Base-by-base conservation (phyloP, 192 early-diverging fungal genomes). In the Linderina pennispora region DNA sequence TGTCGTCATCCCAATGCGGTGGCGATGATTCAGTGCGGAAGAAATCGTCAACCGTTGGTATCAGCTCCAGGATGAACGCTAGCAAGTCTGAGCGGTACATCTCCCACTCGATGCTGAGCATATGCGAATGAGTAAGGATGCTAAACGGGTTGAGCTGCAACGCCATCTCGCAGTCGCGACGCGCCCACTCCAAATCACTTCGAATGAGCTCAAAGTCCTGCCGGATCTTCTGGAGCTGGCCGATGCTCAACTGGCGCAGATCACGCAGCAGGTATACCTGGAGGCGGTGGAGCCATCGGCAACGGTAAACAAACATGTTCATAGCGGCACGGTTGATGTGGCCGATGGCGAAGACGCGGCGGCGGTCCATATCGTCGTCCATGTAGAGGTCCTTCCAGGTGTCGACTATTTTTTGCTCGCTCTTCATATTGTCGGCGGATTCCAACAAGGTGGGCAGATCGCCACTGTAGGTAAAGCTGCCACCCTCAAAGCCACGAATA, bases 81-180 rank as follows among this genome's bases (percentile, higher is more conserved):
- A 62, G 46, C 7, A 42, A 23, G 17, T 58, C 51, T n/a, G 62
- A 37, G 2, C 66, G 66, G 18, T 51, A 39, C 16, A 25, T 40
- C 31, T 70, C 66, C 60, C 60, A 54, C 0, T 46, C 36, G 3
- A 49, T 13, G 6, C 62, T 53, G 14, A 70, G 17, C 14, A 43
- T 53, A 35, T 70, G 62, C 47, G 57, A 70, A 22, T 54, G 60
- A 1, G 66, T 60, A 6, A 44, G 28, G 16, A 58, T 43, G 40
- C 54, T 70, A 23, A 49, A 35, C 23, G 40, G 55, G 23, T 62
- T 70, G 16, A 55, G 35, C 28, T 35, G 38, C 10, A 58, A 45
- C 14, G 66, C 58, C 0, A 43, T n/a, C 14, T 35, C 10, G 23
- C 39, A 23, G 38, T 62, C 55, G 26, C 66, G 46, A 13, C 33